Conservation (phyloP, 129 eudicot species). For the Daucus carota region DNA sequence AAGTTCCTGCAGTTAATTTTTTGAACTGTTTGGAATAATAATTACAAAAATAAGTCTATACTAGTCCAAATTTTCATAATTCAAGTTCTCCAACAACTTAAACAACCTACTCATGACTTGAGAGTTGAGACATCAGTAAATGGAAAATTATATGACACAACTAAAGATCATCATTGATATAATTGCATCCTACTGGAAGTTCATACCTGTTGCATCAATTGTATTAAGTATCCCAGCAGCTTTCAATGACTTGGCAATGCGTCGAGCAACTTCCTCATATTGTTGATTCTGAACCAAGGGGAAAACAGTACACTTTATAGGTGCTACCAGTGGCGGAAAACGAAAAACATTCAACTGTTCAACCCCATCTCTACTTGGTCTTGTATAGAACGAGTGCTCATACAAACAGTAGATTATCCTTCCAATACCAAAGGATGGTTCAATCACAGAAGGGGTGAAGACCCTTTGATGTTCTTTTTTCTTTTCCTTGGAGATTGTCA, state of each 20-base stretch:
- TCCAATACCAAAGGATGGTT: slow-evolving; percentile 70
- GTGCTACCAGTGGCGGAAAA: slow-evolving; percentile 59
- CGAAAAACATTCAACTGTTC: slow-evolving; percentile 53
- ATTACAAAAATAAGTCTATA: neutral
- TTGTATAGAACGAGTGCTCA: slow-evolving; percentile 60
- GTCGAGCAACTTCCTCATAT: slow-evolving; percentile 51
- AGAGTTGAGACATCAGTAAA: neutral
- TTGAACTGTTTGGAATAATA: neutral
- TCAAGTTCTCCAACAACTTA: neutral
- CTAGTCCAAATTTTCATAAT: neutral
- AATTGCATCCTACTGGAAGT: neutral
- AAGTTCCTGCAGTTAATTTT: neutral
- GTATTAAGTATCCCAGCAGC: slow-evolving; percentile 53
- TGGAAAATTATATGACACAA: neutral
- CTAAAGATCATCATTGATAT: neutral
- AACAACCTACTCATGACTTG: neutral
- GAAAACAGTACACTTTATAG: slow-evolving; percentile 61
- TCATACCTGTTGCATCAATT: slow-evolving; percentile 56
- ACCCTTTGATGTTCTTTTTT: slow-evolving; percentile 60
- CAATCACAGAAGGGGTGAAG: slow-evolving; percentile 57
- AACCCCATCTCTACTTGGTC: slow-evolving; percentile 52
- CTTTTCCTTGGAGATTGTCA: slow-evolving; percentile 51
- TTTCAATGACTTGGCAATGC: slow-evolving; percentile 43
- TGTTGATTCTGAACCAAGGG: slow-evolving; percentile 56
- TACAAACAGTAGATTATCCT: slow-evolving; percentile 59